Conservation (phyloP, 495 filamentous ascomycete genomes). For the Rostrohypoxylon terebratum region DNA sequence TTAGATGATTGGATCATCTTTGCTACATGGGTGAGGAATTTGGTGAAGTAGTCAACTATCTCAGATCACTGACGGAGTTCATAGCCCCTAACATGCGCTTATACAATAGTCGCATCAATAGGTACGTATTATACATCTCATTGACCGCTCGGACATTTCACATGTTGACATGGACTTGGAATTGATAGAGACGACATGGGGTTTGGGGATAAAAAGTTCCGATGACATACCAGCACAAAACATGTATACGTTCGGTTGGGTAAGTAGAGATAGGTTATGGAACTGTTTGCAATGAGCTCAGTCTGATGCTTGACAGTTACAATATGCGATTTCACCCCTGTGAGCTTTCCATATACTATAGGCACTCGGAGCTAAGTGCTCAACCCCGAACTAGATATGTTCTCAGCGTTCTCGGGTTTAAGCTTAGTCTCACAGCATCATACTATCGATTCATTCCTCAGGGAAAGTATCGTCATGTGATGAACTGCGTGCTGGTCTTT, state of each 20-base stretch:
- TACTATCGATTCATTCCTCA: constrained; percentile 64
- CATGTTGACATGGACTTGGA: constrained; percentile 1
- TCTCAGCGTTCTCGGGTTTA: constrained; percentile 63
- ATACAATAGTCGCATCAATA: constrained; percentile 18
- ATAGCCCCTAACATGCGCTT: constrained; percentile 26
- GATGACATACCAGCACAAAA: constrained; percentile 26
- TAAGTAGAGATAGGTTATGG: no score
- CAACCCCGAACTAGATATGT: constrained; percentile 50
- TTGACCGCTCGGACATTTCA: not conserved
- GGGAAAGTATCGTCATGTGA: constrained; percentile 52
- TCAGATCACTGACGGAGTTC: not conserved
- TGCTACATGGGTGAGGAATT: constrained; percentile 27
- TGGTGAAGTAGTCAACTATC: not conserved
- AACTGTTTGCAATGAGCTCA: not conserved
- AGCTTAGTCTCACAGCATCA: constrained; percentile 61
- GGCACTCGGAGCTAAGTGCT: not conserved
- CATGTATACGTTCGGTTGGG: constrained; percentile 6
- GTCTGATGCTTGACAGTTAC: constrained; percentile 24
- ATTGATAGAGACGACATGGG: constrained; percentile 36
- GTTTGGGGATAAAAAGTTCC: constrained; percentile 26
- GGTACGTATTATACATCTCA: constrained; percentile 2
- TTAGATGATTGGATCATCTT: constrained; percentile 38
- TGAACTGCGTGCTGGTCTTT: constrained; percentile 51
- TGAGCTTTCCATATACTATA: constrained; percentile 6
- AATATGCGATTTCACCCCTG: constrained; percentile 29